A percentile compares a stretch with the other conserved stretches of the same genome.
phyloP scores from a whole-genome alignment of 2,329 filamentous ascomycete species.

The Monosporascus sp. region DNA sequence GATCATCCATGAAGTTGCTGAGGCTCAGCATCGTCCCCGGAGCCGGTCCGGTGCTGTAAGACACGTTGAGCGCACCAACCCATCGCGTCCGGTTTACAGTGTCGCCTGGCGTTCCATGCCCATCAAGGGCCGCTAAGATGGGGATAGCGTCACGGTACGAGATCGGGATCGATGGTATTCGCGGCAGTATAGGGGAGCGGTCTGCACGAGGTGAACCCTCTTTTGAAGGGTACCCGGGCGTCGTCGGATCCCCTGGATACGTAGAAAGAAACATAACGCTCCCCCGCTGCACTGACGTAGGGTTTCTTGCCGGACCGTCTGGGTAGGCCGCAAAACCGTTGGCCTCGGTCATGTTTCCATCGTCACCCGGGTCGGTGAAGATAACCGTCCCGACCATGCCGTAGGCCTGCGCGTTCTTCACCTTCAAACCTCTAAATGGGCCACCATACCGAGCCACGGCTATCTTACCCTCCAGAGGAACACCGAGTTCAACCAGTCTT shows the following conservation, averaged over 20 bases:
- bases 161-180: slow-evolving; percentile 76
- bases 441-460: slow-evolving; percentile 71
- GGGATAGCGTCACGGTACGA: slow-evolving; percentile 73
- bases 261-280: slow-evolving; percentile 67
- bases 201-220: slow-evolving; percentile 63
- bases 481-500: slow-evolving; percentile 60
- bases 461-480: slow-evolving; percentile 71
- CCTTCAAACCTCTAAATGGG: slow-evolving; percentile 74
- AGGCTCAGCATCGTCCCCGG: slow-evolving; percentile 58
- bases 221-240: slow-evolving; percentile 75
- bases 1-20: slow-evolving; percentile 64
- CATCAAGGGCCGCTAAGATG: slow-evolving; percentile 72
- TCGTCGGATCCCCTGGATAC: slow-evolving; percentile 65
- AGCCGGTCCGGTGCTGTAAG: slow-evolving; percentile 38
- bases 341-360: slow-evolving; percentile 67
- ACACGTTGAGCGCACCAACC: slow-evolving; percentile 46
- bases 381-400: slow-evolving; percentile 69
- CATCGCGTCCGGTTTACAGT: slow-evolving; percentile 57
- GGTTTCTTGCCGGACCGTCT: slow-evolving; percentile 70
- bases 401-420: slow-evolving; percentile 74
- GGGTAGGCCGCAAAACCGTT: slow-evolving; percentile 72
- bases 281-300: slow-evolving; percentile 72
- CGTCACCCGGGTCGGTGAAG: slow-evolving; percentile 71
- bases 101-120: slow-evolving; percentile 63
- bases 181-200: slow-evolving; percentile 57